These are phyloP conservation scores for Dactylellina cionopaga DNA, from an alignment of 2,329 filamentous ascomycete species.

Conservation along the genomic window DNA sequence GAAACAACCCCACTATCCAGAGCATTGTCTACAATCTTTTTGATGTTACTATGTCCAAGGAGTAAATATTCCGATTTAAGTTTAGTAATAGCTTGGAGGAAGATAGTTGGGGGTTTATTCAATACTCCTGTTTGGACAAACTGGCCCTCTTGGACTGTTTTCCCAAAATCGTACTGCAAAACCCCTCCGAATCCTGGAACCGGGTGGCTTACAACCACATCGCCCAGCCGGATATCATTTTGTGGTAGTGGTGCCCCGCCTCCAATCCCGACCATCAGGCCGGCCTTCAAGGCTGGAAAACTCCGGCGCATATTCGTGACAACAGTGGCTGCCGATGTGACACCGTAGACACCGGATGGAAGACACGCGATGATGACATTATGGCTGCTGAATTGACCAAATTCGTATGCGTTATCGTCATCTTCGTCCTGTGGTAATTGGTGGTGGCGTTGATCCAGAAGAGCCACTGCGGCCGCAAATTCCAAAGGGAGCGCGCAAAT, in stretches of 20 bases:
- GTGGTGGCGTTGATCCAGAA: neutral
- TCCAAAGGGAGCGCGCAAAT: too few relatives aligned
- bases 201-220: too few relatives aligned
- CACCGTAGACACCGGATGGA: conserved; percentile 9
- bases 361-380: too few relatives aligned
- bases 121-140: neutral
- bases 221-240: neutral
- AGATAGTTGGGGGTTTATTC: neutral
- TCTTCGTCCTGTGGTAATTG: neutral
- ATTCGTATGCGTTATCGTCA: conserved; percentile 16
- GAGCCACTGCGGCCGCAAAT: neutral
- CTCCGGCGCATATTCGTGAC: neutral
- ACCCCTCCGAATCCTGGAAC: too few relatives aligned
- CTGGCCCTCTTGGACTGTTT: conserved; percentile 3
- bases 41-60: too few relatives aligned
- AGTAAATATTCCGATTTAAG: conserved; percentile 4
- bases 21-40: neutral
- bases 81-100: neutral
- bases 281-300: neutral
- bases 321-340: neutral
- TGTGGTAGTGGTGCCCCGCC: conserved; percentile 5
- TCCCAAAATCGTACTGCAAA: conserved; percentile 17
- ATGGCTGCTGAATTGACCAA: too few relatives aligned
- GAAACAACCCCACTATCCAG: neutral
- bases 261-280: conserved; percentile 13